These are phyloP conservation scores for Metschnikowia gelsemii DNA, from an alignment of 805 yeast species.

Conservation along the genomic window DNA sequence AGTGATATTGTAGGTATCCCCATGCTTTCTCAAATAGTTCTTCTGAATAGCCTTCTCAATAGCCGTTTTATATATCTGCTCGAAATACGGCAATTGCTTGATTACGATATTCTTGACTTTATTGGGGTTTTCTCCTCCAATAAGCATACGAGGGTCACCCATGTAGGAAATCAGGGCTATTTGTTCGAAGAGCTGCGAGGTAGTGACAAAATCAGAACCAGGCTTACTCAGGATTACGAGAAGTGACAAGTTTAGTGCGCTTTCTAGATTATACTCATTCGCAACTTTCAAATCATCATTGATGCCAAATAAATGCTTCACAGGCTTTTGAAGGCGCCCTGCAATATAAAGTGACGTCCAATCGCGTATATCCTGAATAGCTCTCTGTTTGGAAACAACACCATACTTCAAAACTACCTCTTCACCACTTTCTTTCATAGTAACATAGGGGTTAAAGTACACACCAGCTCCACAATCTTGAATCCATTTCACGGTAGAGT, in stretches of 20 bases:
- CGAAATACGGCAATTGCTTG: conserved; percentile 70
- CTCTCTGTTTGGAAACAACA: conserved; percentile 61
- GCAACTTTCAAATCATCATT: conserved; percentile 56
- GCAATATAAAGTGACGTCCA: conserved; percentile 89
- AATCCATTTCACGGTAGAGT: conserved; percentile 43
- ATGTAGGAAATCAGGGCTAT: conserved; percentile 79
- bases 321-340: conserved; percentile 94
- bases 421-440: conserved; percentile 47
- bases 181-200: conserved; percentile 56
- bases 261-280: conserved; percentile 73
- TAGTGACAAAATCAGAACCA: conserved; percentile 2
- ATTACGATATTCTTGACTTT: conserved; percentile 83
- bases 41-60: conserved; percentile 23
- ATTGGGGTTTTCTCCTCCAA: conserved; percentile 90
- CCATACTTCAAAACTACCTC: conserved; percentile 73
- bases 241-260: conserved; percentile 71
- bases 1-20: not conserved
- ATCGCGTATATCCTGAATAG: conserved; percentile 67
- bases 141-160: conserved; percentile 84
- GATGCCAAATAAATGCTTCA: conserved; percentile 61
- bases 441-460: conserved; percentile 88
- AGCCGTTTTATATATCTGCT: conserved; percentile 70
- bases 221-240: conserved; percentile 59
- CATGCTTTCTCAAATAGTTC: conserved; percentile 2
- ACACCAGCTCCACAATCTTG: conserved; percentile 84